Conservation (phyloP, 768 basidiomycete genomes). For the Plicaturopsis crispa region DNA sequence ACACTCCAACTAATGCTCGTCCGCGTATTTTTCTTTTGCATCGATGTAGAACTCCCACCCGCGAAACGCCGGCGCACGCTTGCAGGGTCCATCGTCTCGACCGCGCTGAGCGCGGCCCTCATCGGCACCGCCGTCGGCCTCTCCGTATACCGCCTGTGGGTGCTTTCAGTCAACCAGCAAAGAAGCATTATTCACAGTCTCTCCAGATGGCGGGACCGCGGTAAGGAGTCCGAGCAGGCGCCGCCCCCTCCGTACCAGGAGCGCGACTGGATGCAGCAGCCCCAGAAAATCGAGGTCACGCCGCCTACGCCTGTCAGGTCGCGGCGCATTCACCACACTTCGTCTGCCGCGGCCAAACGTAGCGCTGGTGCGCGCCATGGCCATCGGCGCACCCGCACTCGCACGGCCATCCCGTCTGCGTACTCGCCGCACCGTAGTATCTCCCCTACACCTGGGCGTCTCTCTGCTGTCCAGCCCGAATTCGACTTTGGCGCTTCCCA, state of each 20-base stretch:
- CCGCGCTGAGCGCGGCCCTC: slow-evolving; percentile 78
- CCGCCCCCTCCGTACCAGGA: slow-evolving; percentile 61
- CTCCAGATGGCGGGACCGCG: slow-evolving; percentile 70
- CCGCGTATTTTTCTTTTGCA: slow-evolving; percentile 33
- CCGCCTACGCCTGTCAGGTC: slow-evolving; percentile 30
- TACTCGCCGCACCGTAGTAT: slow-evolving; percentile 12
- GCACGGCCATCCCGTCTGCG: slow-evolving; percentile 6
- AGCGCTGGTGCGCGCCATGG: slow-evolving; percentile 26
- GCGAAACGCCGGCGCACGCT: slow-evolving; percentile 75
- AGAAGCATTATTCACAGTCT: slow-evolving; percentile 2
- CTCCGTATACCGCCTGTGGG: slow-evolving; percentile 82
- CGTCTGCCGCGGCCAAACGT: slow-evolving; percentile 23
- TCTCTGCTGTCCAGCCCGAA: slow-evolving; percentile 30
- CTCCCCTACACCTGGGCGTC: slow-evolving; percentile 13
- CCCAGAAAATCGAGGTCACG: slow-evolving; percentile 25
- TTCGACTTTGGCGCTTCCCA: slow-evolving; percentile 31
- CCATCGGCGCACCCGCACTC: slow-evolving; percentile 3
- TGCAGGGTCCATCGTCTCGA: slow-evolving; percentile 77
- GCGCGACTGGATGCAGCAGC: slow-evolving; percentile 40
- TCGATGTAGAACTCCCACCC: slow-evolving; percentile 67
- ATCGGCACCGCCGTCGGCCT: slow-evolving; percentile 84
- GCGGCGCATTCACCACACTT: slow-evolving; percentile 27
- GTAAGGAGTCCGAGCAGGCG: slow-evolving; percentile 40
- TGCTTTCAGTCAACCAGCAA: slow-evolving; percentile 9
- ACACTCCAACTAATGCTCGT: slow-evolving; percentile 7